Conservation (phyloP, 768 basidiomycete species). For the Ramaria rubella region DNA sequence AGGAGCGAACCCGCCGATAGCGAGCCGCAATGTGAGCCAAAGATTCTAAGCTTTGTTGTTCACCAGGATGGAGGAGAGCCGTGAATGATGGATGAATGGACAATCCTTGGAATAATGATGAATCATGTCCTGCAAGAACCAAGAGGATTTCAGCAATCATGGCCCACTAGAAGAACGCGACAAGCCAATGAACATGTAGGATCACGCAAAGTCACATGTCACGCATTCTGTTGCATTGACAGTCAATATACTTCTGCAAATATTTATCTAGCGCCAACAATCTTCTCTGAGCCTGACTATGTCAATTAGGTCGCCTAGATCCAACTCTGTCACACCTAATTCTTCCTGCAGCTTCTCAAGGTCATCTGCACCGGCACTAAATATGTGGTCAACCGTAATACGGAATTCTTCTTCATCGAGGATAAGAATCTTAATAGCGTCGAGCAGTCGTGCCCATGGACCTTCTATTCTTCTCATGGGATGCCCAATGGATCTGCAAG, state of each 20-base stretch:
- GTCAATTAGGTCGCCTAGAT: slow-evolving; percentile 51
- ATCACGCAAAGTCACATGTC: too few relatives aligned
- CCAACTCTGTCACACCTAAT: slow-evolving; percentile 56
- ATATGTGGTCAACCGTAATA: slow-evolving; percentile 29
- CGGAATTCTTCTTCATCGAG: slow-evolving; percentile 51
- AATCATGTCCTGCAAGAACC: slow-evolving; percentile 80
- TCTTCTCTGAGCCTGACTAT: slow-evolving; percentile 45
- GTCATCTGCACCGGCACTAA: slow-evolving; percentile 37
- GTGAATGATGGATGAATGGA: slow-evolving; percentile 56
- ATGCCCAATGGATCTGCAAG: slow-evolving; percentile 56
- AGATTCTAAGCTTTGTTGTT: slow-evolving; percentile 75
- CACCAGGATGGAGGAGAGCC: slow-evolving; percentile 81
- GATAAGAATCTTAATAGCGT: slow-evolving; percentile 62
- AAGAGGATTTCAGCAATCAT: slow-evolving; percentile 91
- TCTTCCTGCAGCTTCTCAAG: slow-evolving; percentile 43
- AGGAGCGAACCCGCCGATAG: slow-evolving; percentile 49
- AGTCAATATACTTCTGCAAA: too few relatives aligned
- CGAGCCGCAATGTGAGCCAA: slow-evolving; percentile 69
- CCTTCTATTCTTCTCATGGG: slow-evolving; percentile 49
- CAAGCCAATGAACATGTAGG: too few relatives aligned
- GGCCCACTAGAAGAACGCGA: too few relatives aligned
- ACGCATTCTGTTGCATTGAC: too few relatives aligned
- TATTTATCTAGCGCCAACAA: slow-evolving; percentile 8
- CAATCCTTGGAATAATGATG: slow-evolving; percentile 69
- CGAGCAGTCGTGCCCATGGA: slow-evolving; percentile 70